A percentile compares a stretch with the other conserved stretches of the same genome.
These are phyloP conservation scores for Lupinus albus DNA, from an alignment of 306 rosid genomes.

Conservation along the genomic window DNA sequence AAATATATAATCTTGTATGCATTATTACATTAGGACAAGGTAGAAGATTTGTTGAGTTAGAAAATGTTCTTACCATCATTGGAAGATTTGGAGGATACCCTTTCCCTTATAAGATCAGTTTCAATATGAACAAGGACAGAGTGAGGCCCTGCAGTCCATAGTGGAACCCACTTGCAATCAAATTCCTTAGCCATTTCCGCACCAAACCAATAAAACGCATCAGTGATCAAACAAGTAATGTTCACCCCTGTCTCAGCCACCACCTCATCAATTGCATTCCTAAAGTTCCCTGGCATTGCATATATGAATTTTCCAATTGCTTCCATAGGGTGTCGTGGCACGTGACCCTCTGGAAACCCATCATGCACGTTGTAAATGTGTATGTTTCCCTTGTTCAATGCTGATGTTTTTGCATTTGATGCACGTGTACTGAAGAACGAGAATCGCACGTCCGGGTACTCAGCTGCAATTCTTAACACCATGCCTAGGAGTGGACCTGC, in stretches of 20 bases:
- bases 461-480: slow-evolving; percentile 43
- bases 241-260: slow-evolving; percentile 41
- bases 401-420: slow-evolving; percentile 46
- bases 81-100: neutral
- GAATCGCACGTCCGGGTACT: slow-evolving; percentile 43
- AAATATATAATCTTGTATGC: neutral
- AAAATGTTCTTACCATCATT: slow-evolving; percentile 37
- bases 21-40: neutral
- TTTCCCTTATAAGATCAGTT: slow-evolving; percentile 47
- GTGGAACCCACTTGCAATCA: slow-evolving; percentile 66
- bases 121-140: slow-evolving; percentile 53
- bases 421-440: slow-evolving; percentile 58
- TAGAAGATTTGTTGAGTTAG: neutral
- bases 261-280: slow-evolving; percentile 41
- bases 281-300: slow-evolving; percentile 46
- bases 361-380: slow-evolving; percentile 50
- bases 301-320: slow-evolving; percentile 42
- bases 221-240: slow-evolving; percentile 61
- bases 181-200: slow-evolving; percentile 56
- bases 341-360: slow-evolving; percentile 56
- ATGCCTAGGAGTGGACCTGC: slow-evolving; percentile 63
- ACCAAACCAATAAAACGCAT: slow-evolving; percentile 70
- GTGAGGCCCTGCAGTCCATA: slow-evolving; percentile 79
- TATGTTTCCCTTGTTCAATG: slow-evolving; percentile 21
- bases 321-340: slow-evolving; percentile 40